phyloP scores from a whole-genome alignment of 2,329 filamentous ascomycete genomes.

The Blastomyces silverae region DNA sequence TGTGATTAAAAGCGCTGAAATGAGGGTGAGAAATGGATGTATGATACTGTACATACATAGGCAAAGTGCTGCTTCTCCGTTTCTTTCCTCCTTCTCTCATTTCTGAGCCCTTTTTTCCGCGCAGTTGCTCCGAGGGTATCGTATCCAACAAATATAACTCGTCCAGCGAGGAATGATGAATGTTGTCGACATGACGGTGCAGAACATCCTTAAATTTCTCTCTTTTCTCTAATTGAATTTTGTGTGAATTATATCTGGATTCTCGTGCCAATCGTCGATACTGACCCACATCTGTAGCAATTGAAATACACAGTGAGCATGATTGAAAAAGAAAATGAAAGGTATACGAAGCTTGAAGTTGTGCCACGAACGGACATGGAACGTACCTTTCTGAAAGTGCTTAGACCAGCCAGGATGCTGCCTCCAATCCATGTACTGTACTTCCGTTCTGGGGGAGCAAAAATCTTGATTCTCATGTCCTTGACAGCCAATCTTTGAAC shows the following conservation, averaged over 20 bases:
- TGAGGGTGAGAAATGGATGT: not conserved
- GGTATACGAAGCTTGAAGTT: conserved; percentile 13
- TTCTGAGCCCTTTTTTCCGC: not conserved
- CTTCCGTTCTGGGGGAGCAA: conserved; percentile 92
- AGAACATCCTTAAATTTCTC: not conserved
- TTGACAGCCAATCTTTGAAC: conserved; percentile 91
- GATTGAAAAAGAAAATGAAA: conserved; percentile 10
- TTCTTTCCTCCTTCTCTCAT: conserved; percentile 11
- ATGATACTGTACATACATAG: conserved; percentile 4
- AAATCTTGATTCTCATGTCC: conserved; percentile 99
- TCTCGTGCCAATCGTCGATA: conserved; percentile 99
- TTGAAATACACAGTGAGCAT: not conserved
- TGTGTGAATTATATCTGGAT: conserved; percentile 96
- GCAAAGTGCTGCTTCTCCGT: not conserved
- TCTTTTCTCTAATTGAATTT: conserved; percentile 67
- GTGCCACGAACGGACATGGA: conserved; percentile 1
- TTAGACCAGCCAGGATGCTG: conserved; percentile 91
- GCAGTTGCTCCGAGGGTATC: conserved; percentile 6
- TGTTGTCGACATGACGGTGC: not conserved
- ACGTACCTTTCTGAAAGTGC: conserved; percentile 93
- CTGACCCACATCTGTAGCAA: conserved; percentile 93
- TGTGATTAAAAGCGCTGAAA: not conserved
- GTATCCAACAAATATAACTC: conserved; percentile 9
- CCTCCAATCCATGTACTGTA: conserved; percentile 99
- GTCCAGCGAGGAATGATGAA: conserved; percentile 13